phyloP scores from a whole-genome alignment of 805 yeast species.

The Pichia deserticola region DNA sequence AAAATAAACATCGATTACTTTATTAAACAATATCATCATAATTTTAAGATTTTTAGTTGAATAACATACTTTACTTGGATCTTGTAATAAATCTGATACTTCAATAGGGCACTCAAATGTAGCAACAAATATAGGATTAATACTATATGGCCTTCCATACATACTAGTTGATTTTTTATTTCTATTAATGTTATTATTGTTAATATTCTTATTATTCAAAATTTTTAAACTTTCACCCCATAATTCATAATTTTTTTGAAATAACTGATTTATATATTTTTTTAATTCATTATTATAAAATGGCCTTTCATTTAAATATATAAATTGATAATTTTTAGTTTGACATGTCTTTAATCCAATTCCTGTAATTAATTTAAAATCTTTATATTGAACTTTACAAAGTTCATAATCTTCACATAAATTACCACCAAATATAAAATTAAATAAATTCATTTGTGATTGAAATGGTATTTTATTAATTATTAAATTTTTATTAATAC shows the following conservation, averaged over 20 bases:
- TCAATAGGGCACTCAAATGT: conserved; percentile 15
- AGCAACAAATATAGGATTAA: conserved; percentile 34
- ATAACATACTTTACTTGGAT: conserved; percentile 30
- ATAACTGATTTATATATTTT: conserved; percentile 20
- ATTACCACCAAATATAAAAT: conserved; percentile 27
- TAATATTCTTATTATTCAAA: not conserved
- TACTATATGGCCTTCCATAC: conserved; percentile 29
- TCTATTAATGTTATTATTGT: conserved; percentile 2
- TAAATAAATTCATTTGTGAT: conserved; percentile 14
- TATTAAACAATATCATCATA: conserved; percentile 27
- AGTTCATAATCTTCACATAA: conserved; percentile 20
- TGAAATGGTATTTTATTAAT: not conserved
- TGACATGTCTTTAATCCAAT: conserved; percentile 32
- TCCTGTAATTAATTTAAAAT: conserved; percentile 29
- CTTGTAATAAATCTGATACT: conserved; percentile 34
- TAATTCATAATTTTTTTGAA: conserved; percentile 14
- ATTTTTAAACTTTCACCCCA: conserved; percentile 8
- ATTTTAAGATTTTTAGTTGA: conserved; percentile 21
- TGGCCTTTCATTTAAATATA: conserved; percentile 38
- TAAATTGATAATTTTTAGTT: conserved; percentile 35
- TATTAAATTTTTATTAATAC: not conserved
- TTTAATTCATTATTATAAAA: conserved; percentile 18
- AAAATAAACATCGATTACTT: conserved; percentile 25
- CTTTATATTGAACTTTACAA: conserved; percentile 22
- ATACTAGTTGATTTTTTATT: conserved; percentile 8